Evolutionary conservation across 2,329 filamentous ascomycete genomes (phyloP).

Genomic region (Fusarium pilosicola): DNA sequence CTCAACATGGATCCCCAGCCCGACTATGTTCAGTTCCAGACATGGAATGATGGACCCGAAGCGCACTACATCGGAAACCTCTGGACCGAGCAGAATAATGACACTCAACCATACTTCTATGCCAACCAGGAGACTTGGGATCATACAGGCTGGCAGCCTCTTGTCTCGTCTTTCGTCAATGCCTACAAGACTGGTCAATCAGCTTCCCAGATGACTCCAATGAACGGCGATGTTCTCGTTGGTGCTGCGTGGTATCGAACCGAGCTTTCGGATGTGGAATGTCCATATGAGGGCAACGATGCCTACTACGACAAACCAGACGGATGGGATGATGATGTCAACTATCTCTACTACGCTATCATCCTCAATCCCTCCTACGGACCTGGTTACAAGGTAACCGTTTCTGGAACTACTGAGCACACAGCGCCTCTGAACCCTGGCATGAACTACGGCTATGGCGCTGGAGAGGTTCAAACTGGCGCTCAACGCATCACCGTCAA

Average conservation of each 20-base stretch:
- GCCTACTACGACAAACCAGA: neutral
- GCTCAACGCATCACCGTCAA: neutral
- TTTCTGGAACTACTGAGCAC: neutral
- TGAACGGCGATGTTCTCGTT: neutral
- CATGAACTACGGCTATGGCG: neutral
- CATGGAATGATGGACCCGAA: neutral
- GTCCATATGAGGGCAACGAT: neutral
- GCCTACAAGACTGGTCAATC: neutral
- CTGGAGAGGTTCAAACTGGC: neutral
- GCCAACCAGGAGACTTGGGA: neutral
- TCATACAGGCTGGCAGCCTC: neutral
- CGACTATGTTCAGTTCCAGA: neutral
- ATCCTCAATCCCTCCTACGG: neutral
- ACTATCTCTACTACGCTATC: neutral
- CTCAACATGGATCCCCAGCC: neutral
- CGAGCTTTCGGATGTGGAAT: neutral
- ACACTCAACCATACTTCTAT: neutral
- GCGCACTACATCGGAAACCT: neutral
- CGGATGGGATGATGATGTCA: neutral
- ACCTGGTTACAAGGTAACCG: neutral
- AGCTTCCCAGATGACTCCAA: neutral
- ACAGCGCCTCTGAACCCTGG: neutral
- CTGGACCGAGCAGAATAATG: neutral
- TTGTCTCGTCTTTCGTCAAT: neutral
- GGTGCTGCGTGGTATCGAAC: neutral